A percentile compares a stretch with the other conserved stretches of the same genome.
Evolutionary conservation across 192 early-diverging fungal genomes (phyloP).

Genomic region (Coemansia sp.): DNA sequence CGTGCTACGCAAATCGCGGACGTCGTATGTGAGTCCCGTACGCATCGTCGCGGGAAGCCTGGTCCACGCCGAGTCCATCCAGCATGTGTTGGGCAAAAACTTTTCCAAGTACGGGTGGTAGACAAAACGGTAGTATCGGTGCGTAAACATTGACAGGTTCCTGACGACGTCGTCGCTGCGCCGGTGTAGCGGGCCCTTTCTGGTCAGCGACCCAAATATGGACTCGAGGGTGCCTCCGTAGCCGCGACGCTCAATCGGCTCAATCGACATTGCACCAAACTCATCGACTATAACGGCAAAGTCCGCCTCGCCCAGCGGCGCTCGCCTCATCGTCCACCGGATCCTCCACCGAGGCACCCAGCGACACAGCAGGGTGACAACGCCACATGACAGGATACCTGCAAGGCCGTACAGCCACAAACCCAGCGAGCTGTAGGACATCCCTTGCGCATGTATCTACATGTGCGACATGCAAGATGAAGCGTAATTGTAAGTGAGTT

Average conservation of each 20-base stretch:
- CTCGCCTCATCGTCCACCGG: conserved; percentile 64
- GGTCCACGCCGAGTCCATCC: conserved; percentile 56
- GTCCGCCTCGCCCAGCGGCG: conserved; percentile 74
- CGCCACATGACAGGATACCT: conserved; percentile 70
- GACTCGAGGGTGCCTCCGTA: conserved; percentile 72
- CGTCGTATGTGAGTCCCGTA: conserved; percentile 59
- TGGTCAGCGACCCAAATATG: conserved; percentile 60
- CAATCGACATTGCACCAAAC: conserved; percentile 63
- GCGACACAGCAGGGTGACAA: conserved; percentile 75
- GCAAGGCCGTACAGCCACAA: conserved; percentile 67
- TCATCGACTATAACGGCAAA: conserved; percentile 72
- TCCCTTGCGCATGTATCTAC: conserved; percentile 59
- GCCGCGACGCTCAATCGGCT: conserved; percentile 58
- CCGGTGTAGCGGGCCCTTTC: conserved; percentile 28
- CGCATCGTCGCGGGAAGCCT: conserved; percentile 37
- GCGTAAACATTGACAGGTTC: conserved; percentile 44
- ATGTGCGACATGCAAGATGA: neutral
- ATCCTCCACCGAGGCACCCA: conserved; percentile 86
- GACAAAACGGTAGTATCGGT: conserved; percentile 57
- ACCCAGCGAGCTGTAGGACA: conserved; percentile 55
- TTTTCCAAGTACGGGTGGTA: conserved; percentile 53
- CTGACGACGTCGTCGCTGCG: conserved; percentile 45
- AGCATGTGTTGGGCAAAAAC: conserved; percentile 52
- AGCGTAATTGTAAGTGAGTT: neutral
- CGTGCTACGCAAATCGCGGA: conserved; percentile 59